phyloP scores from a whole-genome alignment of 2,329 filamentous ascomycete genomes.

The Colletotrichum endophyticum region DNA sequence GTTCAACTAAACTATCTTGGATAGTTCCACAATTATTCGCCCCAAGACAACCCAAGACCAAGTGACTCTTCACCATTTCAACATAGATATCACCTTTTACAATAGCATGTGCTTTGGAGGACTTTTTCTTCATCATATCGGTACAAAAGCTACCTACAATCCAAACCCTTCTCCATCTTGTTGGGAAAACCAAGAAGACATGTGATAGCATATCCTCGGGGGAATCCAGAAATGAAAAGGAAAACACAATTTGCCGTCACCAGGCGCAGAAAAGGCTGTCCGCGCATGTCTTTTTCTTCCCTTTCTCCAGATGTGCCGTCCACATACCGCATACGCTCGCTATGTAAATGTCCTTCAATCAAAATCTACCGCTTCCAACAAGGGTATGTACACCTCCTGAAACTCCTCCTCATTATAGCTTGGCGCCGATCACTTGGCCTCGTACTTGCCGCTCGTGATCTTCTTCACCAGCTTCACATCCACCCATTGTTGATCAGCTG shows the following conservation, averaged over 20 bases:
- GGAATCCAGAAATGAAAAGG: not conserved
- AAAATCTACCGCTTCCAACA: slow-evolving; percentile 7
- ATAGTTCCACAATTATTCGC: not conserved
- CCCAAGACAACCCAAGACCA: not conserved
- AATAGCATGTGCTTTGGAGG: not conserved
- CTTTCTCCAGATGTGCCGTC: not conserved
- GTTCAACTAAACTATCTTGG: not conserved
- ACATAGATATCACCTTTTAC: not conserved
- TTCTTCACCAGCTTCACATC: slow-evolving; percentile 70
- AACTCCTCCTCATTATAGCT: not conserved
- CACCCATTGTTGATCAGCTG: slow-evolving; percentile 59
- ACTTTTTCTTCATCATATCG: slow-evolving; percentile 6
- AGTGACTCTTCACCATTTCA: not conserved
- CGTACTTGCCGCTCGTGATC: slow-evolving; percentile 78
- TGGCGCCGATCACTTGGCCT: slow-evolving; percentile 48
- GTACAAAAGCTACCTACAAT: slow-evolving; percentile 12
- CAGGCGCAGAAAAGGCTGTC: not conserved
- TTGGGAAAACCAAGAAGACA: not conserved
- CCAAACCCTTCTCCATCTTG: not conserved
- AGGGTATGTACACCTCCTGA: slow-evolving; percentile 12
- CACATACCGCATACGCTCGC: slow-evolving; percentile 10
- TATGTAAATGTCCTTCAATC: slow-evolving; percentile 19
- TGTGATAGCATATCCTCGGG: not conserved
- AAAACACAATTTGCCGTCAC: not conserved
- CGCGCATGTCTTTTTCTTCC: not conserved